These are phyloP conservation scores for Mycoemilia scoparia DNA, from an alignment of 192 early-diverging fungal genomes.

Conservation along the genomic window DNA sequence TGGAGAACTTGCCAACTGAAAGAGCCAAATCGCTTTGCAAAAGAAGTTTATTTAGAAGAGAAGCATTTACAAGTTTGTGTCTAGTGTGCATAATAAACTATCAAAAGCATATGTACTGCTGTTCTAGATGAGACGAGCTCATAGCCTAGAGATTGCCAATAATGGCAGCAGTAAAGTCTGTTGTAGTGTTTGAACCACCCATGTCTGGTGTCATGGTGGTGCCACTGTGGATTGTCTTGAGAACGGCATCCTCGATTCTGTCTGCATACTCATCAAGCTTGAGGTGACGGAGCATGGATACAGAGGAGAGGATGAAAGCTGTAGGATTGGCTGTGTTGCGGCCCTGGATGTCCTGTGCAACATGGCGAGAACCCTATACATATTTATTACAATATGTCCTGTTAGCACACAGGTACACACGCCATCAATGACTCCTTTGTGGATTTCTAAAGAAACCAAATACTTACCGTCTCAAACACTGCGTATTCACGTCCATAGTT, in stretches of 20 bases:
- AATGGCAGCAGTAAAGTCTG: slow-evolving; percentile 84
- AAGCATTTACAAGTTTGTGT: too few species aligned
- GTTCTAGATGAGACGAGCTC: too few species aligned
- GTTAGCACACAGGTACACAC: neutral
- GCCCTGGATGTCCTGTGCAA: slow-evolving; percentile 89
- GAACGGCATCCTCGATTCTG: slow-evolving; percentile 76
- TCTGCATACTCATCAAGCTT: slow-evolving; percentile 77
- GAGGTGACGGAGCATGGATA: slow-evolving; percentile 93
- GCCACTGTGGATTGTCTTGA: slow-evolving; percentile 69
- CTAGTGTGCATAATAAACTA: too few species aligned
- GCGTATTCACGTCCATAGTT: slow-evolving; percentile 96
- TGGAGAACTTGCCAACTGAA: too few species aligned
- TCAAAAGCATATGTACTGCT: too few species aligned
- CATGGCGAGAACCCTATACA: slow-evolving; percentile 93
- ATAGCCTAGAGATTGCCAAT: slow-evolving; percentile 34
- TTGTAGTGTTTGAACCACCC: slow-evolving; percentile 70
- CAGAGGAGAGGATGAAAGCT: slow-evolving; percentile 76
- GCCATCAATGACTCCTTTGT: neutral
- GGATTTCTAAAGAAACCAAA: too few species aligned
- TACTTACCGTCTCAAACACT: slow-evolving; percentile 96
- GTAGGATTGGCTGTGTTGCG: slow-evolving; percentile 92
- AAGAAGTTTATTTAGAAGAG: too few species aligned
- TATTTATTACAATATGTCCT: neutral
- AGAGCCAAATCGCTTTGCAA: too few species aligned
- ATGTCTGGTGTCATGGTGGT: slow-evolving; percentile 69